These are phyloP conservation scores for Scedosporium minutisporum DNA, from an alignment of 2,329 filamentous ascomycete genomes.

Conservation along the genomic window DNA sequence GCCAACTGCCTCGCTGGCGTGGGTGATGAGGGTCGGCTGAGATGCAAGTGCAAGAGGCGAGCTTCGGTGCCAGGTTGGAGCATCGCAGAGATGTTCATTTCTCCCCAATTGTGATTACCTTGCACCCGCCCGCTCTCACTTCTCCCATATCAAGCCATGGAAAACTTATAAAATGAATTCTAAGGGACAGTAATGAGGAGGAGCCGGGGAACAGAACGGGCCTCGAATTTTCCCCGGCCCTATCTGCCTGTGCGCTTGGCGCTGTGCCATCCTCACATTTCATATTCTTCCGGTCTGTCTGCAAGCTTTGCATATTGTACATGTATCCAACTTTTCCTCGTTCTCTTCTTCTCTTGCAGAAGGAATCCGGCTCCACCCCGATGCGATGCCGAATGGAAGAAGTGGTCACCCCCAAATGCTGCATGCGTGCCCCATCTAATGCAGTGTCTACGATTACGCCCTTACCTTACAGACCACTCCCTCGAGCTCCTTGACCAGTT, in stretches of 20 bases:
- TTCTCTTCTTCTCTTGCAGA: neutral
- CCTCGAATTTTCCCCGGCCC: neutral
- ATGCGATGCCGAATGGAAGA: neutral
- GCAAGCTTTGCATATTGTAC: neutral
- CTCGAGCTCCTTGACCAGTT: neutral
- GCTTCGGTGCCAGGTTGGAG: too few species aligned
- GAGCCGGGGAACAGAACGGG: neutral
- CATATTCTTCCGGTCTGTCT: neutral
- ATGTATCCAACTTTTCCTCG: neutral
- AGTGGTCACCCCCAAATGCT: neutral
- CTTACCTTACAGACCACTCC: neutral
- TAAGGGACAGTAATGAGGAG: neutral
- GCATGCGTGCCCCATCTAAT: slow-evolving; percentile 5
- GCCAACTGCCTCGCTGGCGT: too few species aligned
- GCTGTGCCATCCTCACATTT: neutral
- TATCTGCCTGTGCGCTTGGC: neutral
- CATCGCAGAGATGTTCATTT: too few species aligned
- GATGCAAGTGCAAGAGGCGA: too few species aligned
- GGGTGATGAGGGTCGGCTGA: too few species aligned
- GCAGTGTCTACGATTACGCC: neutral
- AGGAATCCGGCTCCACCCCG: neutral
- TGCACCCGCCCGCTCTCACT: neutral
- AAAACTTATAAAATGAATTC: neutral
- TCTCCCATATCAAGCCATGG: neutral
- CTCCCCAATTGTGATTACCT: neutral